A percentile compares a stretch with the other conserved stretches of the same genome.
phyloP scores from a whole-genome alignment of 192 early-diverging fungal species.

The Backusella morwellensis region DNA sequence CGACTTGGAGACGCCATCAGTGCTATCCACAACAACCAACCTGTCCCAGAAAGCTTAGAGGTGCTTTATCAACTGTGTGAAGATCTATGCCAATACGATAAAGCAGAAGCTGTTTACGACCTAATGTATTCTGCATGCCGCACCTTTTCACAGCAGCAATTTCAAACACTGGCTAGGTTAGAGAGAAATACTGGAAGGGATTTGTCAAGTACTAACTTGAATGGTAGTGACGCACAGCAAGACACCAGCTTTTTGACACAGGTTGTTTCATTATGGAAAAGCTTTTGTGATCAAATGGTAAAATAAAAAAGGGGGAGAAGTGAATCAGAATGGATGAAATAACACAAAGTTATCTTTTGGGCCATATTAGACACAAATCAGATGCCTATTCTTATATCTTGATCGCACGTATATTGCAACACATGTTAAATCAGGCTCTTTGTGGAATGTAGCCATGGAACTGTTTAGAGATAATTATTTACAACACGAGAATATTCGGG shows the following conservation, averaged over 20 bases:
- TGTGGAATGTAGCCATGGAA: conserved; percentile 14
- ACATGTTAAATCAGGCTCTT: not conserved
- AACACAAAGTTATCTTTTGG: not conserved
- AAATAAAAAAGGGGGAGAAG: not conserved
- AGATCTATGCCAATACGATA: conserved; percentile 19
- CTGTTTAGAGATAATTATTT: conserved; percentile 10
- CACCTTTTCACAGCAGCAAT: not conserved
- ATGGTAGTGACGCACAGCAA: not conserved
- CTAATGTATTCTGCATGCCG: not conserved
- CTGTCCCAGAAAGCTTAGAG: conserved; percentile 70
- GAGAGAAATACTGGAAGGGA: not conserved
- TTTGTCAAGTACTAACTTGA: not conserved
- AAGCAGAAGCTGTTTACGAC: not conserved
- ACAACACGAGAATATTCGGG: not conserved
- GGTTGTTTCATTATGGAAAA: conserved; percentile 9
- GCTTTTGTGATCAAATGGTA: conserved; percentile 18
- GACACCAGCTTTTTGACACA: not conserved
- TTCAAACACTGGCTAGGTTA: conserved; percentile 1
- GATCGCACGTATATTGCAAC: conserved; percentile 14
- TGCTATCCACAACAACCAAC: conserved; percentile 65
- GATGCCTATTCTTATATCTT: conserved; percentile 13
- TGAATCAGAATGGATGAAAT: not conserved
- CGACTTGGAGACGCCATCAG: conserved; percentile 66
- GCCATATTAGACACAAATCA: not conserved
- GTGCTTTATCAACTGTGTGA: conserved; percentile 65